These are phyloP conservation scores for Penicillium sp. DNA, from an alignment of 2,329 filamentous ascomycete species.

Conservation along the genomic window DNA sequence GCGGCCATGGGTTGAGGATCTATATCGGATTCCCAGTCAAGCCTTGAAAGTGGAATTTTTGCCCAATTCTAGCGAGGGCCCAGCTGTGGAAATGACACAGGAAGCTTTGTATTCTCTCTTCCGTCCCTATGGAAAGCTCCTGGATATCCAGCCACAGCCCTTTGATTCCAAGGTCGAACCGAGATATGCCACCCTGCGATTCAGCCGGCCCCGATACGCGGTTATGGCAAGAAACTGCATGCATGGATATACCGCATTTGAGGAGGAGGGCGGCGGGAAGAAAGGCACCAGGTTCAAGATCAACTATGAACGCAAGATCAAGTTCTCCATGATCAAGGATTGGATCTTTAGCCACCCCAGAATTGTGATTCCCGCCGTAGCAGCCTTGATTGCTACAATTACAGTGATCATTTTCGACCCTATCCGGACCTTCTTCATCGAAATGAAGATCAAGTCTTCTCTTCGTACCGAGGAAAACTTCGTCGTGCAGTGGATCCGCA, in stretches of 20 bases:
- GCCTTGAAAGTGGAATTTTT: constrained; percentile 81
- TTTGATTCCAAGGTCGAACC: constrained; percentile 81
- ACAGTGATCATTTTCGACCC: constrained; percentile 91
- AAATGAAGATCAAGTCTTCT: constrained; percentile 73
- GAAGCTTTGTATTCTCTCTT: constrained; percentile 85
- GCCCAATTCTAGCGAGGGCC: constrained; percentile 62
- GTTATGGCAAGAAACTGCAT: constrained; percentile 90
- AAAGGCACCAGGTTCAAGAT: constrained; percentile 71
- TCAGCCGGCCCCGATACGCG: constrained; percentile 65
- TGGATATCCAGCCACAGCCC: constrained; percentile 75
- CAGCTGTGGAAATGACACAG: constrained; percentile 73
- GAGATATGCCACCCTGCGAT: constrained; percentile 74
- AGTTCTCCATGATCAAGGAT: constrained; percentile 73
- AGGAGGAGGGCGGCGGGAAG: constrained; percentile 67
- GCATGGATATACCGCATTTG: constrained; percentile 71
- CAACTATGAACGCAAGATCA: constrained; percentile 74
- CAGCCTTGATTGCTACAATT: constrained; percentile 72
- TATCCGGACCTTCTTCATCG: constrained; percentile 88
- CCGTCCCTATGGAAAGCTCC: constrained; percentile 81
- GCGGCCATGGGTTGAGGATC: constrained; percentile 87
- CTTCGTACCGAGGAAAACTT: constrained; percentile 68
- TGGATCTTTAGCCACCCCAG: constrained; percentile 83
- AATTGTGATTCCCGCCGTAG: constrained; percentile 77
- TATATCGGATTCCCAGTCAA: constrained; percentile 73
- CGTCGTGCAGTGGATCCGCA: constrained; percentile 75